Evolutionary conservation across 371 early-diverging fungal genomes (phyloP), one percentile per base, ranked within the genome.

Genomic region (Globomyces sp.): DNA sequence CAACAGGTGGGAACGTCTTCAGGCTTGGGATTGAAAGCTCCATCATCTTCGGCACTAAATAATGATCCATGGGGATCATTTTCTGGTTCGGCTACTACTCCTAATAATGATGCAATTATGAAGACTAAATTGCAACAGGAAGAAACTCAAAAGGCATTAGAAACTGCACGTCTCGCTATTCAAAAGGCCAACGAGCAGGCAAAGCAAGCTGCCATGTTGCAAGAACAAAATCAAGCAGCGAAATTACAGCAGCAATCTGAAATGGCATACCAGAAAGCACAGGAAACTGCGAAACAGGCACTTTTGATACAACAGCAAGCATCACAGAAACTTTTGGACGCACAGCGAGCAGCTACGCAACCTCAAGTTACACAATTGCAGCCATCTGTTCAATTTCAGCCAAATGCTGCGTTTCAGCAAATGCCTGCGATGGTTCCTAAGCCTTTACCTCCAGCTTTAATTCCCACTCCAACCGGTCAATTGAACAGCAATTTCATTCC

Each of bases 271-370:
- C 49, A 58, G 52, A 55, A 72, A 62, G 69, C 69, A 4, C 72
- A 68, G 45, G 69, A 72, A 43, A 68, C 72, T 8, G 69, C 67
- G 0, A 57, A 63, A 11, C 67, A 64, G 13, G 71, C 71, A 36
- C 39, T 74, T 52, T 39, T 47, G 1, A 65, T 66, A 4, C 67
- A 68, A 39, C 71, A 67, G 60, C 71, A 74, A 66, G 61, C 66
- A 39, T 65, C 63, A 2, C 71, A 74, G 64, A 67, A 62, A 42
- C 66, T 67, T 39, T 5, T 63, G 40, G 67, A 57, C 9, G 63
- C 71, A 4, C 43, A 57, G 52, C 72, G 69, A 44, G 44, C 65
- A 45, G 63, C 64, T 40, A 57, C 55, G 48, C 74, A 74, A 63
- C 66, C 68, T 34, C 47, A 53, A 43, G 66, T 72, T 4, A 67